Evolutionary conservation across 495 filamentous ascomycete species (phyloP).

Genomic region (Hypoxylon intermedium): DNA sequence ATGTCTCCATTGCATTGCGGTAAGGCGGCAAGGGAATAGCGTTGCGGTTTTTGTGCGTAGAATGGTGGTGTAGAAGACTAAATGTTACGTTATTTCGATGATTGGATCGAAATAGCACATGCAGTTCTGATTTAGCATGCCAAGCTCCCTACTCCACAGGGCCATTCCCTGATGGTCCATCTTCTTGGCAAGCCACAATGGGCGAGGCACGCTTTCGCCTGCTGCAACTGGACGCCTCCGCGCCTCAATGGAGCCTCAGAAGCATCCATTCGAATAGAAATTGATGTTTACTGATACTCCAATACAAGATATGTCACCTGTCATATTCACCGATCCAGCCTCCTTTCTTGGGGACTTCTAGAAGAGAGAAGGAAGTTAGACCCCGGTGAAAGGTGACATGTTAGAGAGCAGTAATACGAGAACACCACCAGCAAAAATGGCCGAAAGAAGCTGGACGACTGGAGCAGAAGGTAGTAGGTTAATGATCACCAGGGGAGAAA

Average conservation of each 20-base stretch:
- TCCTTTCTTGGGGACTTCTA: background rate
- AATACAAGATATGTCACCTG: slow-evolving; percentile 1
- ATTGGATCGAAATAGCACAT: slow-evolving; percentile 1
- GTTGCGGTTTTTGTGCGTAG: slow-evolving; percentile 34
- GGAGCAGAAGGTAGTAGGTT: too few relatives aligned
- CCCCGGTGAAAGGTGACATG: too few relatives aligned
- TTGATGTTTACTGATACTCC: slow-evolving; percentile 1
- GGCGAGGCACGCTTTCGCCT: background rate
- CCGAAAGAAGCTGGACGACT: too few relatives aligned
- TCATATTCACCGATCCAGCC: slow-evolving; percentile 11
- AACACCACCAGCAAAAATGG: background rate
- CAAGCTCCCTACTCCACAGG: too few relatives aligned
- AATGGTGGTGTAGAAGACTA: background rate
- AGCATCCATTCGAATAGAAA: background rate
- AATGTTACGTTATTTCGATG: slow-evolving; percentile 32
- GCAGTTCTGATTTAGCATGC: background rate
- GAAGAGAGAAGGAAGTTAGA: background rate
- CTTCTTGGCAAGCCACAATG: background rate
- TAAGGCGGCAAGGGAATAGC: slow-evolving; percentile 11
- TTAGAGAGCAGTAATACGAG: slow-evolving; percentile 8
- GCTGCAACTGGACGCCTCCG: background rate
- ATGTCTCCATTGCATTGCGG: slow-evolving; percentile 3
- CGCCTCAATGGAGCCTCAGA: background rate
- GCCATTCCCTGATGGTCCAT: too few relatives aligned
- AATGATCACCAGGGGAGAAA: too few relatives aligned